Conservation (phyloP, 2,329 filamentous ascomycete genomes). For the Aspergillus sp. region DNA sequence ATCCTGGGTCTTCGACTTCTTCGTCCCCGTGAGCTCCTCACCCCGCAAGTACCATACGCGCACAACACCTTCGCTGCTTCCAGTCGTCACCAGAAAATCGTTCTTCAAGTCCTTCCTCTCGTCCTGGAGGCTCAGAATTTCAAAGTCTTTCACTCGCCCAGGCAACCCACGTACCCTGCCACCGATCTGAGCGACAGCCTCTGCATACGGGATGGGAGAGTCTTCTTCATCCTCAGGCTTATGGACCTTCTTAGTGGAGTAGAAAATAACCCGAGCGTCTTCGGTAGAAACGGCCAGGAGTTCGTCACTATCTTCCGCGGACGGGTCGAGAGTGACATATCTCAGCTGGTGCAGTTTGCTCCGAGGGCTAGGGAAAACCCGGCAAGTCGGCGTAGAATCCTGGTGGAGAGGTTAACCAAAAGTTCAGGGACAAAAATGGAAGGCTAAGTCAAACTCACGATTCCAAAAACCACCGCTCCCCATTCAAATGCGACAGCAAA, state of each 20-base stretch:
- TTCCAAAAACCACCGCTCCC: slow-evolving; percentile 79
- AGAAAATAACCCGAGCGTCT: slow-evolving; percentile 83
- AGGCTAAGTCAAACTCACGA: slow-evolving; percentile 45
- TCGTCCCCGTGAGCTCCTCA: slow-evolving; percentile 25
- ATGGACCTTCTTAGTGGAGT: slow-evolving; percentile 58
- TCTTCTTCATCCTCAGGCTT: slow-evolving; percentile 44
- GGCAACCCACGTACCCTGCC: slow-evolving; percentile 66
- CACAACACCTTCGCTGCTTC: slow-evolving; percentile 81
- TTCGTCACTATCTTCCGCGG: slow-evolving; percentile 49
- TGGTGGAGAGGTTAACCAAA: slow-evolving; percentile 22
- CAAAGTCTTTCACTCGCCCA: slow-evolving; percentile 85
- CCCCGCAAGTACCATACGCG: slow-evolving; percentile 66
- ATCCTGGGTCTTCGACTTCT: slow-evolving; percentile 13
- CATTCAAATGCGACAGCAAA: slow-evolving; percentile 88
- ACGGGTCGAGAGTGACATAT: slow-evolving; percentile 57
- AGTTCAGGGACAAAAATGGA: neutral
- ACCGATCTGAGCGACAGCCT: slow-evolving; percentile 70
- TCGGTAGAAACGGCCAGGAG: slow-evolving; percentile 80
- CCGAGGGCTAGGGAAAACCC: slow-evolving; percentile 62
- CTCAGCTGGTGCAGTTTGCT: slow-evolving; percentile 82
- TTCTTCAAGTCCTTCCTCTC: slow-evolving; percentile 30
- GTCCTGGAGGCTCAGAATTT: slow-evolving; percentile 53
- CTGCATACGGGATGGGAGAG: slow-evolving; percentile 58
- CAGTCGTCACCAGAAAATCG: slow-evolving; percentile 64
- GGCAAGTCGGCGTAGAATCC: slow-evolving; percentile 77